Evolutionary conservation across 768 basidiomycete genomes (phyloP).

Genomic region (Kwoniella pini): DNA sequence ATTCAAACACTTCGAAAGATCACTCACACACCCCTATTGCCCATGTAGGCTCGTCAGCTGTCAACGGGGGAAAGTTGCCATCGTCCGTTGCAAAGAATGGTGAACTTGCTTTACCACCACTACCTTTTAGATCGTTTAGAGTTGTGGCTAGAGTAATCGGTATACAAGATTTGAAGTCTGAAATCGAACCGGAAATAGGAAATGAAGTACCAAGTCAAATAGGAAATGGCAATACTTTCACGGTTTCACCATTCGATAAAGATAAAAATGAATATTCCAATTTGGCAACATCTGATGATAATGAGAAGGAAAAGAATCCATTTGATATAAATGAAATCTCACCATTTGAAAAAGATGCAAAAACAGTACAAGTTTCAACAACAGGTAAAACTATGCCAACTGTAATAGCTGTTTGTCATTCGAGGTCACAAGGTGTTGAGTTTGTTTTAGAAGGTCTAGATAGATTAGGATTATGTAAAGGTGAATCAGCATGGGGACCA

Average conservation of each 20-base stretch:
- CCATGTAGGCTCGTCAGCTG: neutral
- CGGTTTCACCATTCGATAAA: conserved; percentile 6
- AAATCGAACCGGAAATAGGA: conserved; percentile 2
- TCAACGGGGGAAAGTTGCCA: neutral
- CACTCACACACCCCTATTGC: neutral
- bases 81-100: neutral
- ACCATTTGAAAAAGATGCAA: conserved; percentile 4
- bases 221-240: neutral
- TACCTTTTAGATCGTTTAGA: conserved; percentile 65
- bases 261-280: neutral
- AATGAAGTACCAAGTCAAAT: neutral
- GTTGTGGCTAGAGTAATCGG: conserved; percentile 73
- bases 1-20: neutral
- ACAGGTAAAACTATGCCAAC: conserved; percentile 67
- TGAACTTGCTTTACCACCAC: conserved; percentile 23
- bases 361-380: conserved; percentile 50
- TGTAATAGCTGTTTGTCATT: conserved; percentile 57
- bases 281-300: neutral
- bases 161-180: conserved; percentile 66
- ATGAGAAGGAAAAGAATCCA: neutral
- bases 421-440: conserved; percentile 60
- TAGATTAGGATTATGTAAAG: conserved; percentile 68
- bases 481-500: conserved; percentile 55
- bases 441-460: conserved; percentile 78
- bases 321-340: conserved; percentile 1